These are phyloP conservation scores for Phyllosticta paracitricarpa DNA, from an alignment of 2,329 filamentous ascomycete species.

Conservation along the genomic window DNA sequence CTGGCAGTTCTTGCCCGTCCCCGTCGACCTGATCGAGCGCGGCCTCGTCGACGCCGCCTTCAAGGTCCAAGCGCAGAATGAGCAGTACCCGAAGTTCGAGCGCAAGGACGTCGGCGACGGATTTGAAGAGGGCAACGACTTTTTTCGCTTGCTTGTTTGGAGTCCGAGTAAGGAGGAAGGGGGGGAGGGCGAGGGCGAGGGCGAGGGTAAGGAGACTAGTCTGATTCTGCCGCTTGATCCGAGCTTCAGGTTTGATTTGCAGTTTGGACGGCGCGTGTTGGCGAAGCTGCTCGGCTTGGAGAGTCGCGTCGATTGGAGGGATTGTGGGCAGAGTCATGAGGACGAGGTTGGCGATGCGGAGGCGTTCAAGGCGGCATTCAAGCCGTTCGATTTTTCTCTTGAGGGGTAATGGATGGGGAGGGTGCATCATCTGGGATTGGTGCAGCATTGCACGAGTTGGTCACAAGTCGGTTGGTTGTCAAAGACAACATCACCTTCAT, in stretches of 20 bases:
- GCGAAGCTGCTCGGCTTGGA: conserved; percentile 80
- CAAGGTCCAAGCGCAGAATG: conserved; percentile 75
- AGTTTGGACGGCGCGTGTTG: conserved; percentile 79
- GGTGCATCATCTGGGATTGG: no score
- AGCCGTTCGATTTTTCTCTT: conserved; percentile 74
- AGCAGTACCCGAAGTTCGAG: conserved; percentile 46
- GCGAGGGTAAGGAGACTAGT: conserved; percentile 52
- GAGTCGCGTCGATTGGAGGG: conserved; percentile 70
- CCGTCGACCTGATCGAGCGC: conserved; percentile 54
- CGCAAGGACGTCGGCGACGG: conserved; percentile 32
- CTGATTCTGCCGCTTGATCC: conserved; percentile 65
- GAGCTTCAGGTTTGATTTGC: conserved; percentile 72
- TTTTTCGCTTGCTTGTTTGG: conserved; percentile 79
- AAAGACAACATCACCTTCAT: no score
- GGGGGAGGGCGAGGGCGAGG: conserved; percentile 20
- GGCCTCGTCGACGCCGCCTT: conserved; percentile 83
- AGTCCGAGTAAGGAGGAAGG: conserved; percentile 25
- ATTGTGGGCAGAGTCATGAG: conserved; percentile 64
- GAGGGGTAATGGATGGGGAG: conserved; percentile 11
- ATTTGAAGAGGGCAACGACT: conserved; percentile 44
- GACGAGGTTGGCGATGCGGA: conserved; percentile 73
- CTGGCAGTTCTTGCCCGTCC: conserved; percentile 84
- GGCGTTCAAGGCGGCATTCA: conserved; percentile 71
- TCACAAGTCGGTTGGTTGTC: no score
- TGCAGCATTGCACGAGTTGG: no score